Evolutionary conservation across 352 stramenopile genomes (phyloP).

Genomic region (Globisporangium takayamanum): DNA sequence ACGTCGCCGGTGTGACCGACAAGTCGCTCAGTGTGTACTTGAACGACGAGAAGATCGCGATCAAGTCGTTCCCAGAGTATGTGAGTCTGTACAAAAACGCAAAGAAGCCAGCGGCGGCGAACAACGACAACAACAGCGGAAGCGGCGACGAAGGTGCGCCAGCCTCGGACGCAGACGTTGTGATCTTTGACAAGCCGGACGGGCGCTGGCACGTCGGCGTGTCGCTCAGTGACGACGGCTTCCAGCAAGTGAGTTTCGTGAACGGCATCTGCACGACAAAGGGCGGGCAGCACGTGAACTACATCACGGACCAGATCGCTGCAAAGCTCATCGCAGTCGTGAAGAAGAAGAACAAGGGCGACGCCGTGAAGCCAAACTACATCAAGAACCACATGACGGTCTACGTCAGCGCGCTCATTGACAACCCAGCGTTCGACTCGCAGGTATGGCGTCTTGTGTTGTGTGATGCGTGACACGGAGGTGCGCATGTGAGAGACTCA

Average conservation of each 20-base stretch:
- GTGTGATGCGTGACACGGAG: not conserved
- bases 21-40: conserved; percentile 91
- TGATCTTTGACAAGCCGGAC: conserved; percentile 93
- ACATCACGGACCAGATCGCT: conserved; percentile 88
- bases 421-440: conserved; percentile 97
- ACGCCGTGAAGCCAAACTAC: conserved; percentile 91
- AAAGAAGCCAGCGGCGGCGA: conserved; percentile 12
- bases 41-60: conserved; percentile 90
- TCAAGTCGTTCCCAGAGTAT: conserved; percentile 94
- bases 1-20: conserved; percentile 94
- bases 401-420: conserved; percentile 95
- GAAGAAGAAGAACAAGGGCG: conserved; percentile 93
- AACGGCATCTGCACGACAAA: conserved; percentile 97
- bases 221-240: conserved; percentile 88
- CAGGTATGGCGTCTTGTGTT: conserved; percentile 47
- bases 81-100: conserved; percentile 81
- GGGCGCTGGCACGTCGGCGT: conserved; percentile 94
- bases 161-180: conserved; percentile 23
- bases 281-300: conserved; percentile 95
- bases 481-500: not conserved
- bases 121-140: not conserved
- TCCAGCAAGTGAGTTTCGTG: conserved; percentile 97
- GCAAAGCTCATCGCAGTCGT: conserved; percentile 86
- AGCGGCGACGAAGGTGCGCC: conserved; percentile 9
- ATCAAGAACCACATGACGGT: conserved; percentile 95